Percentiles rank a stretch among this genome's conserved stretches.
These are phyloP conservation scores for Neoboletus brunneissimus DNA, from an alignment of 768 basidiomycete genomes.

Conservation along the genomic window DNA sequence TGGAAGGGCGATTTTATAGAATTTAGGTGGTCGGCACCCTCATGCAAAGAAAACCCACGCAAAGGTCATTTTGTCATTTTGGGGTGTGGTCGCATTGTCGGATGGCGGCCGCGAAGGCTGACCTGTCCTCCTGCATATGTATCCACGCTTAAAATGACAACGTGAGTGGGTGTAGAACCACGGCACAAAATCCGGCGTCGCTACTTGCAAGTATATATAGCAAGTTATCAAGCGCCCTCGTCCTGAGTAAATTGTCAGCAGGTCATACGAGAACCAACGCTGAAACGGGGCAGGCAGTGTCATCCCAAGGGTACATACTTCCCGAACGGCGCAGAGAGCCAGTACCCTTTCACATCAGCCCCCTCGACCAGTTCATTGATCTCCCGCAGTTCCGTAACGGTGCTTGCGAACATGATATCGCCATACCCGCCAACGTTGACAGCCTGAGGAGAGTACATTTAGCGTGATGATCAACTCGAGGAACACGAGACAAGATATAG, in stretches of 20 bases:
- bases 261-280: no score
- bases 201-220: not conserved
- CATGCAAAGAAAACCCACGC: not conserved
- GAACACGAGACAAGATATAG: not conserved
- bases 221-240: not conserved
- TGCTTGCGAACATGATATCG: no score
- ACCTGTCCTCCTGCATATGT: not conserved
- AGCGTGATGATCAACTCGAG: not conserved
- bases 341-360: no score
- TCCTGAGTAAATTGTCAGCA: not conserved
- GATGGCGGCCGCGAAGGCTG: not conserved
- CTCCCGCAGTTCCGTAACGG: no score
- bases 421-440: no score
- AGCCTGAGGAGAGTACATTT: no score
- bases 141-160: not conserved
- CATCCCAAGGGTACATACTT: no score
- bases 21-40: not conserved
- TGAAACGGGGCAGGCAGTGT: no score
- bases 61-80: not conserved
- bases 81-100: not conserved
- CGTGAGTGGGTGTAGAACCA: not conserved
- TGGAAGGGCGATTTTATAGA: not conserved
- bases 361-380: no score
- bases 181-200: not conserved
- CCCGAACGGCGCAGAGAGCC: no score